Percentiles rank a stretch among this genome's conserved stretches.
These are phyloP conservation scores for Dactylonectria macrodidyma DNA, from an alignment of 2,329 filamentous ascomycete species.

Conservation along the genomic window DNA sequence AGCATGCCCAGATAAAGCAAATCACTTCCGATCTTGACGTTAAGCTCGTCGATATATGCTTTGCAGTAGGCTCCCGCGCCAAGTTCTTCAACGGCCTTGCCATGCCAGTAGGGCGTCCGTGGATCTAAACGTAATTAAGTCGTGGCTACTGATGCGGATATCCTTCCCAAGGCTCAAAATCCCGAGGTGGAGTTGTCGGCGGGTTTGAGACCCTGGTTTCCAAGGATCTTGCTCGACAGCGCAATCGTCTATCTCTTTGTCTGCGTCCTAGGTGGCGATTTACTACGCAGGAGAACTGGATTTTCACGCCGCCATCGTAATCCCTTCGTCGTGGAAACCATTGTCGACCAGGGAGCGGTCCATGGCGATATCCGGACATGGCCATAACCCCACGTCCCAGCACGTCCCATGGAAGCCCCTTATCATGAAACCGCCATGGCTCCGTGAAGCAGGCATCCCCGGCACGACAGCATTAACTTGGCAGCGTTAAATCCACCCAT, in stretches of 20 bases:
- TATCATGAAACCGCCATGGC: constrained; percentile 45
- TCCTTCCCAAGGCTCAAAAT: constrained; percentile 7
- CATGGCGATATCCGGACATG: constrained; percentile 31
- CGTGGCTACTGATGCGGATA: constrained; percentile 1
- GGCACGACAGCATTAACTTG: constrained; percentile 38
- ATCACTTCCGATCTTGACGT: constrained; percentile 19
- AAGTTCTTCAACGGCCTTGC: constrained; percentile 8
- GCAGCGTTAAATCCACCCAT: constrained; percentile 39
- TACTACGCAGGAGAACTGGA: neutral
- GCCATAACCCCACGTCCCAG: constrained; percentile 34
- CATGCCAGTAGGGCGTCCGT: constrained; percentile 1
- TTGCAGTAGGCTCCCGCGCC: constrained; percentile 6
- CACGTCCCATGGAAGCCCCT: constrained; percentile 38
- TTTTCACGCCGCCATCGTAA: constrained; percentile 18
- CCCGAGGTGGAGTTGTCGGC: constrained; percentile 18
- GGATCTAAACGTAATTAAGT: constrained; percentile 16
- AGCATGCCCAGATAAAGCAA: neutral
- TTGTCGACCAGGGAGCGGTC: constrained; percentile 31
- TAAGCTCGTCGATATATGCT: constrained; percentile 13
- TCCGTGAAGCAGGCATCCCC: constrained; percentile 38
- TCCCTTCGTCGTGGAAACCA: constrained; percentile 19
- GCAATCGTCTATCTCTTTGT: constrained; percentile 17
- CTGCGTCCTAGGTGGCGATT: constrained; percentile 33
- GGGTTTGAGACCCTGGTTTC: neutral
- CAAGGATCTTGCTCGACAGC: constrained; percentile 24